phyloP scores from a whole-genome alignment of 345 rosid genomes.

The Brassica napus region Da-Ae NC_063451.1:22446001-22446500 shows the following conservation, averaged over 20 bases:
- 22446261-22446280: constrained; percentile 96
- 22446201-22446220: constrained; percentile 73
- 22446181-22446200: constrained; percentile 62
- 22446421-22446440: constrained; percentile 93
- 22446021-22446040: constrained; percentile 57
- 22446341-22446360: constrained; percentile 4
- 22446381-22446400: constrained; percentile 88
- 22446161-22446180: constrained; percentile 44
- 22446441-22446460: constrained; percentile 46
- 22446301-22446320: not conserved
- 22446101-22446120: constrained; percentile 45
- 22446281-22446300: constrained; percentile 34
- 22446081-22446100: constrained; percentile 67
- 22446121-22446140: not conserved
- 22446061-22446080: constrained; percentile 58
- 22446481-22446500: not conserved
- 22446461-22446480: constrained; percentile 20
- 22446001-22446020: too few relatives aligned
- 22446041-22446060: constrained; percentile 49
- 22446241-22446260: constrained; percentile 88
- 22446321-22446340: not conserved
- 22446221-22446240: constrained; percentile 50
- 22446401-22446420: constrained; percentile 83
- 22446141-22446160: not conserved
- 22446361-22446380: constrained; percentile 94